Base-by-base conservation (phyloP, 768 basidiomycete species). In the Trametopsis cervina region DNA sequence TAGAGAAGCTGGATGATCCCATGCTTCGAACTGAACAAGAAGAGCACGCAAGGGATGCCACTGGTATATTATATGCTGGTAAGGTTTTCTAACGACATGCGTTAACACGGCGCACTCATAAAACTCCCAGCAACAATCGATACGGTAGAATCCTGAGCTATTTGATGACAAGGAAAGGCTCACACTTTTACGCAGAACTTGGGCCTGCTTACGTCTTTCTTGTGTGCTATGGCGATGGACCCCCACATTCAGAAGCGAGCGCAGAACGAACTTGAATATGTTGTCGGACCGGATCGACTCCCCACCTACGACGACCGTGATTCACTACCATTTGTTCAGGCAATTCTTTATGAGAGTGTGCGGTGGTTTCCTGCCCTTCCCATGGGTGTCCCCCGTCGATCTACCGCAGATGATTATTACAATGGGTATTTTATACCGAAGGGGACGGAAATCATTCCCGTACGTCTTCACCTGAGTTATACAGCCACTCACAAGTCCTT, bases 291-390 rank as follows among this genome's bases (percentile, higher is more conserved):
- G 1, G 50, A 54, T 40, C 54, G 60, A 12, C 50, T 61, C 4
- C 63, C 63, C 2, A 51, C 27, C 1, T 51, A 57, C 18, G 55
- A 49, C 13, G 59, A 62, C 23, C 47, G 54, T 12, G 55, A 54
- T 11, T 36, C 40, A 20, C 52, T 63, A 1, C 62, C 63, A 4
- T 65, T 63, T 47, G 45, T 62, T 23, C 45, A 51, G n/a, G 57
- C 57, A 1, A 37, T 63, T 12, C 27, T 55, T 26, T 55, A 59
- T 43, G 64, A 65, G 53, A 37, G 46, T 11, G 35, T 62, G 18
- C 50, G 63, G 6, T 65, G 61, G 61, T 53, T 55, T 5, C 54
- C 60, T 10, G 54, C 52, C 11, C 55, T 52, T 20, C 7, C 39
- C 23, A 4, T 35, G 38, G 39, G 39, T 22, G 21, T 40, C 39